Evolutionary conservation across 169 alveolate genomes (phyloP), one percentile per base, ranked within the genome.

Genomic region (Eimeria maxima): DNA sequence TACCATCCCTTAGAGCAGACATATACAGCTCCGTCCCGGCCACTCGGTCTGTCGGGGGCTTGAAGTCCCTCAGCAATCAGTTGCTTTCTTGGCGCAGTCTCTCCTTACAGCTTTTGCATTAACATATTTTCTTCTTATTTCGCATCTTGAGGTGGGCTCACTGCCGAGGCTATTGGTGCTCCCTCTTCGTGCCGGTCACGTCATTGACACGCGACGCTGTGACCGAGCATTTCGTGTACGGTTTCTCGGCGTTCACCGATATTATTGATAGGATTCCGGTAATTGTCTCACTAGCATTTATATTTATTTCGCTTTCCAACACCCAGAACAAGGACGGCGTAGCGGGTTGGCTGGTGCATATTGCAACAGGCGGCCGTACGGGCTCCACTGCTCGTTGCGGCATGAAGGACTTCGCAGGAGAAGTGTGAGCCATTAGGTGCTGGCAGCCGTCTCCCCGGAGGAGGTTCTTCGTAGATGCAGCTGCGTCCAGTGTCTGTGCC

Each of bases 11-110:
- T 18, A 8, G 44, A 18, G 67, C 63, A 78, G 88, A 78, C 88
- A 78, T n/a, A 45, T 47, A 10, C 65, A 44, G 88, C 88, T 44
- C 88, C 27, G 67, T 45, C 69, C 88, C 88, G n/a, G 44, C 88
- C 83, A 73, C 29, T 73, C 53, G 33, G 29, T 38, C 55, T 38
- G 83, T 42, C 83, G 55, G 83, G 83, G 83, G 83, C 83, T 38
- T 73, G 53, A 38, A 53, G 83, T n/a, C 53, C 83, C 22, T 14
- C 50, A 14, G 27, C 83, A 73, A 16, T 55, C n/a, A 27, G 24
- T 73, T 38, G 50, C 53, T 38, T 14, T 38, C 53, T 33, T 33
- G 55, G 16, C 27, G 16, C 14, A 16, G 29, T 38, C 29, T 0
- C 53, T 33, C 11, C 27, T 6, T 4, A 3, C 38, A 38, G 1